phyloP scores from a whole-genome alignment of 2,329 filamentous ascomycete genomes.

The Diaporthe sp. region DNA sequence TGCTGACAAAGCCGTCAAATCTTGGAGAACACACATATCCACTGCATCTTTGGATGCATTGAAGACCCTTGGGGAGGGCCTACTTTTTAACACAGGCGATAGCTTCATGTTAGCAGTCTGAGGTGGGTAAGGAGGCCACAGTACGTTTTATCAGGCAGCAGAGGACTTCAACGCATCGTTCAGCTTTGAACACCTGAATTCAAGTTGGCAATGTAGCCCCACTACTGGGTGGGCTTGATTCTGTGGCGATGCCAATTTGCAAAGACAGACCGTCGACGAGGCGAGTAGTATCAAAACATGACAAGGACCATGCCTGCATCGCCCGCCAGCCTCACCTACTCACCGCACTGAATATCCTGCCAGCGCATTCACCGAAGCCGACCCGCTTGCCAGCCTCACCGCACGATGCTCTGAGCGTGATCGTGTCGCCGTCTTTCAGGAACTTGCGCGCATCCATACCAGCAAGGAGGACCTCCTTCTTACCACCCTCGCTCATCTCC shows the following conservation, averaged over 20 bases:
- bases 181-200: not conserved
- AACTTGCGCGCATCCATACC: slow-evolving; percentile 57
- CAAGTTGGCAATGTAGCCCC: not conserved
- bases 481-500: slow-evolving; percentile 60
- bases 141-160: not conserved
- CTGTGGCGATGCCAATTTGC: not conserved
- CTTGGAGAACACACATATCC: too few relatives aligned
- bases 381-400: slow-evolving; percentile 51
- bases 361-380: slow-evolving; percentile 59
- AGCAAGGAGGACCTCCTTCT: slow-evolving; percentile 55
- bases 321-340: not conserved
- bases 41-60: not conserved
- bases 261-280: not conserved
- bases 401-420: slow-evolving; percentile 55
- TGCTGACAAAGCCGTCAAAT: not conserved
- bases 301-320: too few relatives aligned
- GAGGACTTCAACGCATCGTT: too few relatives aligned
- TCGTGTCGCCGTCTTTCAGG: slow-evolving; percentile 59
- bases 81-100: not conserved
- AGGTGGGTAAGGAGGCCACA: too few relatives aligned
- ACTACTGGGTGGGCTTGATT: not conserved
- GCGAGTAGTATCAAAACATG: not conserved
- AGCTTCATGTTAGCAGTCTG: not conserved
- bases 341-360: slow-evolving; percentile 46
- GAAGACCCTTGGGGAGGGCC: not conserved